phyloP scores from a whole-genome alignment of 1,284 basidiomycete genomes.

The Sporisorium exsertum region DNA sequence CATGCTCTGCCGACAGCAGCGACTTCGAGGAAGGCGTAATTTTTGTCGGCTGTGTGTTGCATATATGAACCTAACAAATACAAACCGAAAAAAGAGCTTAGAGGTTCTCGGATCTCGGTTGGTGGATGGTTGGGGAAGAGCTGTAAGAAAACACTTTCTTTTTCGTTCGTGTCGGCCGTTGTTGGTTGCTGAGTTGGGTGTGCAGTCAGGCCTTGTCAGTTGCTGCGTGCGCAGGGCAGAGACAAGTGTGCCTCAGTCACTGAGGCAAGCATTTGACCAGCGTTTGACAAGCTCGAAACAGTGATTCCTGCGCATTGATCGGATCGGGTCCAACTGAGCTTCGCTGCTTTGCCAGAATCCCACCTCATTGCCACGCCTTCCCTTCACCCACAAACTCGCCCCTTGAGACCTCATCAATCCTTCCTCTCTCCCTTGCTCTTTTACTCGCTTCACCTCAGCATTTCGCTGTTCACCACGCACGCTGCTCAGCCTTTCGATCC shows the following conservation, averaged over 20 bases:
- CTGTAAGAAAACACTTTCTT: neutral
- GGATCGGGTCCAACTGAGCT: constrained; percentile 6
- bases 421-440: neutral
- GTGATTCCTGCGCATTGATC: neutral
- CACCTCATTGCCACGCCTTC: constrained; percentile 4
- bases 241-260: too few relatives aligned
- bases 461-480: neutral
- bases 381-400: neutral
- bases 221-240: too few relatives aligned
- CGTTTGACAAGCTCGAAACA: neutral
- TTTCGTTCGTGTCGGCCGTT: neutral
- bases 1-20: too few relatives aligned
- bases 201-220: too few relatives aligned
- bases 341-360: neutral
- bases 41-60: neutral
- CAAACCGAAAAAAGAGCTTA: neutral
- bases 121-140: too few relatives aligned
- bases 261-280: neutral
- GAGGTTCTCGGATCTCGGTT: neutral
- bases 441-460: neutral
- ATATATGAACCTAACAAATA: neutral
- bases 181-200: neutral
- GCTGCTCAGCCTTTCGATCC: neutral
- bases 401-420: constrained; percentile 1
- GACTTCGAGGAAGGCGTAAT: too few relatives aligned